These are phyloP conservation scores for Suillus paluster DNA, from an alignment of 768 basidiomycete species.

Conservation along the genomic window DNA sequence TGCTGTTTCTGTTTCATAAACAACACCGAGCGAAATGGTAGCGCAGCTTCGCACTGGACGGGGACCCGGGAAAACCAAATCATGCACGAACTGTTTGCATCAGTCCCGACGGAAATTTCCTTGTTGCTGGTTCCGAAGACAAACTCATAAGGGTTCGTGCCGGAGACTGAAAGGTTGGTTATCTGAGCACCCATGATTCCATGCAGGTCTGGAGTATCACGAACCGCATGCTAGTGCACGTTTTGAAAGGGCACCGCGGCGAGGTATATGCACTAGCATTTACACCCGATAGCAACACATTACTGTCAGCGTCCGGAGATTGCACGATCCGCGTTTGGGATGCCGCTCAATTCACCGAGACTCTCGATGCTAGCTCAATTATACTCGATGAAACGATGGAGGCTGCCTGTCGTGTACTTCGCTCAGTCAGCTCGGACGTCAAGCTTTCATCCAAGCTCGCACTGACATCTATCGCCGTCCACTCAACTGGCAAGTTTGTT, in stretches of 20 bases:
- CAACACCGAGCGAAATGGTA: background rate
- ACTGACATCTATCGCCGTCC: conserved; percentile 80
- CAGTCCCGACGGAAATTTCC: conserved; percentile 69
- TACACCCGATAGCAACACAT: conserved; percentile 80
- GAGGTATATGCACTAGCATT: conserved; percentile 96
- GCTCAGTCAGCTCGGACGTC: conserved; percentile 18
- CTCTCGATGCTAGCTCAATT: conserved; percentile 33
- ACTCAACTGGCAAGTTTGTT: conserved; percentile 70
- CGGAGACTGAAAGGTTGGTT: background rate
- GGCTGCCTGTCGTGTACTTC: conserved; percentile 40
- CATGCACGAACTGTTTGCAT: conserved; percentile 72
- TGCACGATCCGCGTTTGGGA: conserved; percentile 78
- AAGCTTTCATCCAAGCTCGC: conserved; percentile 25
- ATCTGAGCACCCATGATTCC: conserved; percentile 16
- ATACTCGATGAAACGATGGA: conserved; percentile 55
- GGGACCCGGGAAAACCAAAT: background rate
- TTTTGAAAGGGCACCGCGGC: conserved; percentile 89
- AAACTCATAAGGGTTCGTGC: conserved; percentile 80
- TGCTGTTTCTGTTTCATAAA: background rate
- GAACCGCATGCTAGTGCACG: conserved; percentile 65
- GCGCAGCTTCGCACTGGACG: background rate
- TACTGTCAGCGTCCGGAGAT: conserved; percentile 88
- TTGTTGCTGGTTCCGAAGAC: conserved; percentile 90
- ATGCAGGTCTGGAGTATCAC: conserved; percentile 91
- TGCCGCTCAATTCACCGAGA: conserved; percentile 30